Conservation (phyloP, 2,329 filamentous ascomycete genomes). For the Ilyonectria robusta region DNA sequence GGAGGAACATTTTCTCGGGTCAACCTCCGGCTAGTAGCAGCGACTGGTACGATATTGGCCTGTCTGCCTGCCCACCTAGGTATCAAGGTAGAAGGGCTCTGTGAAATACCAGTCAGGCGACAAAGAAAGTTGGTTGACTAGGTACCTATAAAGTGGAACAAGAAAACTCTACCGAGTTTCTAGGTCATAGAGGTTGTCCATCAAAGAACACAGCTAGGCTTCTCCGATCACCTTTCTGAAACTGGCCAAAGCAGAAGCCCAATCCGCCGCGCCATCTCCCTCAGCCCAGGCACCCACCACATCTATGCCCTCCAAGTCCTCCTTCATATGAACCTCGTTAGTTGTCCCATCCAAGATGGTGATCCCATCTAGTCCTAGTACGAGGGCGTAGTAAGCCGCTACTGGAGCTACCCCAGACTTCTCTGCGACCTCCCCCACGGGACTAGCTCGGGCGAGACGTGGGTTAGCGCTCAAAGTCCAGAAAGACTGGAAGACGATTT, state of each 20-base stretch:
- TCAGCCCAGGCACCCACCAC: conserved; percentile 60
- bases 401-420: conserved; percentile 53
- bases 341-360: conserved; percentile 64
- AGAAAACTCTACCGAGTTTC: not conserved
- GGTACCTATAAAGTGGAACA: not conserved
- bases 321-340: conserved; percentile 62
- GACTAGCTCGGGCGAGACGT: conserved; percentile 55
- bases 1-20: not conserved
- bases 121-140: not conserved
- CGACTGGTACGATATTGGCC: too few relatives aligned
- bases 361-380: conserved; percentile 61
- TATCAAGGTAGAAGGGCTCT: not conserved
- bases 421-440: conserved; percentile 65
- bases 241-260: conserved; percentile 61
- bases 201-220: conserved; percentile 3
- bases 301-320: conserved; percentile 62
- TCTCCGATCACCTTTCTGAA: conserved; percentile 61
- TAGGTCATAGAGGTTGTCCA: not conserved
- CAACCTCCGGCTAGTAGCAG: too few relatives aligned
- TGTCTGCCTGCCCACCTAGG: too few relatives aligned
- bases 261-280: conserved; percentile 60
- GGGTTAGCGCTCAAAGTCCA: conserved; percentile 68
- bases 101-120: not conserved
- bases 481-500: conserved; percentile 67
- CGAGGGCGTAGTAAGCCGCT: conserved; percentile 63